These are phyloP conservation scores for Colletotrichum tofieldiae DNA, from an alignment of 2,329 filamentous ascomycete species.

Conservation along the genomic window DNA sequence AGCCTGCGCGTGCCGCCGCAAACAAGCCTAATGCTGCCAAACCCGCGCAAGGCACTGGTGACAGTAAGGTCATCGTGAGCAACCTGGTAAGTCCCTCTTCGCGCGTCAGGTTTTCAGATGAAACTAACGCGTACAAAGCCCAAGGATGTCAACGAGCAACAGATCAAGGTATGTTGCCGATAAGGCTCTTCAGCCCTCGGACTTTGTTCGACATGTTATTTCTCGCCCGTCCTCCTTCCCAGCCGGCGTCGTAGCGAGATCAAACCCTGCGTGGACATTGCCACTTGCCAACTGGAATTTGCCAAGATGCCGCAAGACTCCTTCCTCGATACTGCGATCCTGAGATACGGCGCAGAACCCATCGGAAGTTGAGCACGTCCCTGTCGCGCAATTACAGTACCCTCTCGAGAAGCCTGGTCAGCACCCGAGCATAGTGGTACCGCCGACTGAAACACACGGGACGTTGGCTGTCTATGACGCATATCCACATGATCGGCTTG, in stretches of 20 bases:
- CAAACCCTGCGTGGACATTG: conserved; percentile 35
- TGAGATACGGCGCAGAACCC: conserved; percentile 50
- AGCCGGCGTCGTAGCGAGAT: conserved; percentile 46
- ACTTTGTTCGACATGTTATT: conserved; percentile 77
- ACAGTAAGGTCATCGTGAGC: conserved; percentile 99
- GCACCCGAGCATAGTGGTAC: conserved; percentile 55
- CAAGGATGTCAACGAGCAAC: conserved; percentile 93
- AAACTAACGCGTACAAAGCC: conserved; percentile 76
- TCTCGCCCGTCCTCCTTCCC: conserved; percentile 56
- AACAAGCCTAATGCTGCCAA: conserved; percentile 77
- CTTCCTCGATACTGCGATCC: conserved; percentile 50
- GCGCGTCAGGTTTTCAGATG: not conserved
- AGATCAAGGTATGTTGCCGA: conserved; percentile 99
- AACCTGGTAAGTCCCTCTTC: conserved; percentile 82
- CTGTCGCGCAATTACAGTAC: conserved; percentile 63
- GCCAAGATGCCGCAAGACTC: conserved; percentile 47
- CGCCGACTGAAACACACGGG: conserved; percentile 45
- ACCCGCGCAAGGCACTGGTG: conserved; percentile 73
- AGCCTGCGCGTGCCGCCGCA: conserved; percentile 70
- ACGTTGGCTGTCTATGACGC: conserved; percentile 44
- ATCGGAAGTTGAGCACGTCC: conserved; percentile 73
- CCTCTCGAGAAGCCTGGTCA: conserved; percentile 68
- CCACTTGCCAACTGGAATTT: conserved; percentile 34
- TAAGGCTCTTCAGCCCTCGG: conserved; percentile 79
- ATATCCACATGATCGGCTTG: conserved; percentile 37